Conservation (phyloP, 148 eudicot species). For the Vaccinium vitisidaea region DNA sequence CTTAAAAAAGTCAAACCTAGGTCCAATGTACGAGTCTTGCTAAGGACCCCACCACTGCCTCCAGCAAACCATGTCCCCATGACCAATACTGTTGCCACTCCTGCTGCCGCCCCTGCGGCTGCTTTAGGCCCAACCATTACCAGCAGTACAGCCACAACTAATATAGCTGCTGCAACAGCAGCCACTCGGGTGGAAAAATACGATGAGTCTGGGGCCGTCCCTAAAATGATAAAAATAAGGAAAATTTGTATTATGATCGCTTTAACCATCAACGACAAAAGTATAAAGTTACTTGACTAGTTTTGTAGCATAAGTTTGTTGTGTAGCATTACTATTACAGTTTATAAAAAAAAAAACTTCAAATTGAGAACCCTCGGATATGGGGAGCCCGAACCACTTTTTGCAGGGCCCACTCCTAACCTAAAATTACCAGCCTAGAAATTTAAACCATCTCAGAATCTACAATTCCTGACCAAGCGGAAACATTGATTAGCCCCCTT, state of each 20-base stretch:
- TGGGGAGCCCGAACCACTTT: neutral
- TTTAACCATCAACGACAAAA: slow-evolving; percentile 9
- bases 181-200: slow-evolving; percentile 38
- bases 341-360: neutral
- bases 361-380: neutral
- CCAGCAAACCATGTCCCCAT: slow-evolving; percentile 39
- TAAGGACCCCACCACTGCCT: slow-evolving; percentile 31
- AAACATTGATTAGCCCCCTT: neutral
- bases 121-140: slow-evolving; percentile 40
- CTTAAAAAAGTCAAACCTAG: slow-evolving; percentile 44
- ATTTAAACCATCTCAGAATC: neutral
- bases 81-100: slow-evolving; percentile 54
- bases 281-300: neutral
- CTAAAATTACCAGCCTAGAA: slow-evolving; percentile 1
- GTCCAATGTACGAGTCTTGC: slow-evolving; percentile 43
- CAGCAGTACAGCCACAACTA: slow-evolving; percentile 49
- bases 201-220: slow-evolving; percentile 41
- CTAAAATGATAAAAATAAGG: slow-evolving; percentile 42
- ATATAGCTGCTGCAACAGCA: slow-evolving; percentile 69
- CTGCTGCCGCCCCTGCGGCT: slow-evolving; percentile 66
- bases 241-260: slow-evolving; percentile 15
- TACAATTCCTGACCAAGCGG: neutral
- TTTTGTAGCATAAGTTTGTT: neutral
- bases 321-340: neutral
- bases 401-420: neutral